These are phyloP conservation scores for Pythium scleroteichum DNA, from an alignment of 352 stramenopile genomes.

Conservation along the genomic window DNA sequence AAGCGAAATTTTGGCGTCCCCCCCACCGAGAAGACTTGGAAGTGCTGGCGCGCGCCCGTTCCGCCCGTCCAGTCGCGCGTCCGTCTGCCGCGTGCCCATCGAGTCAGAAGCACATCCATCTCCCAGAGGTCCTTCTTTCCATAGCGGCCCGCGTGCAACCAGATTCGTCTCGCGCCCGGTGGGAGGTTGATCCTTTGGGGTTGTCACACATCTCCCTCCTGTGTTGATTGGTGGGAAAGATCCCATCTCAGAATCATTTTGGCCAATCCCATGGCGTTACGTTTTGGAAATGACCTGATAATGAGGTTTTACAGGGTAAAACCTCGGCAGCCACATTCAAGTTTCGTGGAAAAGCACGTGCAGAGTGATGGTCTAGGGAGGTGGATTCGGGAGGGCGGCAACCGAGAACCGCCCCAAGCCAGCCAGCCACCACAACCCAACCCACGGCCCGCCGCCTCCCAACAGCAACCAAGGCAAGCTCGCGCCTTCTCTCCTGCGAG, in stretches of 20 bases:
- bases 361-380: conserved; percentile 27
- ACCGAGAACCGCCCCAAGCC: conserved; percentile 22
- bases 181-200: background rate
- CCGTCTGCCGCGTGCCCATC: background rate
- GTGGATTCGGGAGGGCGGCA: conserved; percentile 8
- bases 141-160: background rate
- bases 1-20: too few species aligned
- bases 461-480: conserved; percentile 6
- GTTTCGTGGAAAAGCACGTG: conserved; percentile 8
- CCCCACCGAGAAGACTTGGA: too few species aligned
- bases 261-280: conserved; percentile 14
- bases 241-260: conserved; percentile 15
- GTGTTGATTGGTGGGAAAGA: conserved; percentile 10
- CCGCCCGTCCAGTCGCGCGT: background rate
- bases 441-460: conserved; percentile 17
- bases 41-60: too few species aligned
- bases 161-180: too few species aligned
- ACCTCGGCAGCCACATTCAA: conserved; percentile 23
- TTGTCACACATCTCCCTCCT: conserved; percentile 17
- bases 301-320: conserved; percentile 28
- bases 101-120: conserved; percentile 5
- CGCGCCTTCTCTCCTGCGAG: background rate
- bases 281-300: conserved; percentile 12
- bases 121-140: background rate
- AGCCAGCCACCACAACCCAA: conserved; percentile 1